Conservation (phyloP, 352 stramenopile species). For the Pythium volutum region DNA sequence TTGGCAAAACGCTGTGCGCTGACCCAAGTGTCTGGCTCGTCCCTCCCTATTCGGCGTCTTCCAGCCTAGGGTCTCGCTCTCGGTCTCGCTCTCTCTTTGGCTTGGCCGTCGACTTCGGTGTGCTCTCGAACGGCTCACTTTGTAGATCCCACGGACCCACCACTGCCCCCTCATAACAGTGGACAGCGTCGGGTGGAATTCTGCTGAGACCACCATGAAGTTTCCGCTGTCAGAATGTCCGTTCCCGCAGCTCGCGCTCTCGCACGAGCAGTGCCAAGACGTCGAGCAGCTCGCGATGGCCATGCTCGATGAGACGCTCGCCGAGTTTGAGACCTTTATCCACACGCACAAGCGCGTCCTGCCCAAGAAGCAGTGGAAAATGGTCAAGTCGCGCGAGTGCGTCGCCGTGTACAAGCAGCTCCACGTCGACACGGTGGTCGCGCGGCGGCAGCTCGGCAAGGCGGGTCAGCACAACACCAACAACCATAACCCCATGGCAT, state of each 20-base stretch:
- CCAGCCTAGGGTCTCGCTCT: too few species aligned
- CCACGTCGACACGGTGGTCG: background rate
- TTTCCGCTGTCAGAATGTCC: slow-evolving; percentile 1
- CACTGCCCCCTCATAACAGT: too few species aligned
- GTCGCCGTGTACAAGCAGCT: slow-evolving; percentile 7
- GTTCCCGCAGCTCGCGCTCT: slow-evolving; percentile 10
- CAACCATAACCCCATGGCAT: background rate
- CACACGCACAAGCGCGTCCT: background rate
- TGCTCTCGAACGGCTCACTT: too few species aligned
- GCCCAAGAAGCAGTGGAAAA: slow-evolving; percentile 9
- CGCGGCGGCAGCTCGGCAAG: background rate
- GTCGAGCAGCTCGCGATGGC: slow-evolving; percentile 2
- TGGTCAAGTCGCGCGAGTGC: slow-evolving; percentile 8
- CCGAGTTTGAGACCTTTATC: slow-evolving; percentile 4
- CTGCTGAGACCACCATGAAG: too few species aligned
- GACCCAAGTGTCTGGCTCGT: too few species aligned
- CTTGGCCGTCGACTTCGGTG: too few species aligned
- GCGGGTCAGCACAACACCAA: background rate
- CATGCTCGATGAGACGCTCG: slow-evolving; percentile 1
- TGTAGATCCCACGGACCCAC: too few species aligned
- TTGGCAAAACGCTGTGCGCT: too few species aligned
- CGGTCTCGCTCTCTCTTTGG: too few species aligned
- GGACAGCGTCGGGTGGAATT: too few species aligned
- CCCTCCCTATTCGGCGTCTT: too few species aligned
- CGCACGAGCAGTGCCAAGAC: background rate